These are phyloP conservation scores for Actinomortierella ambigua DNA, from an alignment of 371 early-diverging fungal genomes.

Conservation along the genomic window DNA sequence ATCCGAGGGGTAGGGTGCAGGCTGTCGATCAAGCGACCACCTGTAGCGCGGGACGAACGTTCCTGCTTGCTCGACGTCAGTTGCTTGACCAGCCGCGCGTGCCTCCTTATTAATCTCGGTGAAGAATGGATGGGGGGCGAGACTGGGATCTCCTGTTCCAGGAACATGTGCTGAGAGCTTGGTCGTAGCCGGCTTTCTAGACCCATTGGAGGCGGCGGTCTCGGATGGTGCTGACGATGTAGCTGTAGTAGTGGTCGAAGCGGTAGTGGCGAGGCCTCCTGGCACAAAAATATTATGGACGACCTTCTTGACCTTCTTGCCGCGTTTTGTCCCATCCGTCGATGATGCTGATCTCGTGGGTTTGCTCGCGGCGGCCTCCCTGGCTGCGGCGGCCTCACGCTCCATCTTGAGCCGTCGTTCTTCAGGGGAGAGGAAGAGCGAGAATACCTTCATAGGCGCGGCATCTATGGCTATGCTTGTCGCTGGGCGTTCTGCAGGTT, in stretches of 20 bases:
- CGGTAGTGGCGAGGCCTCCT: background rate
- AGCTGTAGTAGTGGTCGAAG: background rate
- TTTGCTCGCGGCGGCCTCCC: slow-evolving; percentile 1
- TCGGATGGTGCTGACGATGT: slow-evolving; percentile 2
- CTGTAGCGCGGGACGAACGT: no score
- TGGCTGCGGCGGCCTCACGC: slow-evolving; percentile 9
- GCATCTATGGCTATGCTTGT: background rate
- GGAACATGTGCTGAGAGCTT: no score
- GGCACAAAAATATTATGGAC: no score
- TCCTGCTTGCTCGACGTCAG: no score
- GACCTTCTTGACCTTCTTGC: slow-evolving; percentile 15
- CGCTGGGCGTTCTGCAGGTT: background rate
- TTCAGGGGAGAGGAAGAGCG: slow-evolving; percentile 38
- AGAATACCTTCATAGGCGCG: slow-evolving; percentile 29
- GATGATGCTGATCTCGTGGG: background rate
- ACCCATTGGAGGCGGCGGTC: background rate
- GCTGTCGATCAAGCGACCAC: no score
- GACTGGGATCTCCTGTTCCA: no score
- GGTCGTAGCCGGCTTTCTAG: no score
- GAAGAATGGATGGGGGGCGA: no score
- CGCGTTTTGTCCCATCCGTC: slow-evolving; percentile 8
- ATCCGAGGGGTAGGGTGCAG: no score
- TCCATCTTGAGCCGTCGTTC: slow-evolving; percentile 29
- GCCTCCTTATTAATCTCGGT: no score
- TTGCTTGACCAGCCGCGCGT: no score